Base-by-base conservation (phyloP, 2,329 filamentous ascomycete genomes). In the Whalleya microplaca region DNA sequence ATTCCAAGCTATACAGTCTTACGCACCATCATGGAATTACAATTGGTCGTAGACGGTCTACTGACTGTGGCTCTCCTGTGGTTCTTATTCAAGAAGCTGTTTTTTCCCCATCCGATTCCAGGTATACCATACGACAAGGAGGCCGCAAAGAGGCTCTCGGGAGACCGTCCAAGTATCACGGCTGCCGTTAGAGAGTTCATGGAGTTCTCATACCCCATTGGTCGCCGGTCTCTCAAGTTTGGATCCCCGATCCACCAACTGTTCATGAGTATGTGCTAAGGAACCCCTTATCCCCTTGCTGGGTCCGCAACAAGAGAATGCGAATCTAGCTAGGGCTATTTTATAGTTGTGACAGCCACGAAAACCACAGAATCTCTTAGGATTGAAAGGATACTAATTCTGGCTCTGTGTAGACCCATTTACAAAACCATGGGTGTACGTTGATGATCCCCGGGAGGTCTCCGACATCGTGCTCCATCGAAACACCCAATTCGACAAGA, bases 401-500 rank as follows among this genome's bases (percentile, higher is more conserved):
- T 14, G 32, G 14, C 32, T 37, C 3, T 37, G 14, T 37, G 14
- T 37, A 37, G 32, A 46, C 18, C 61, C 58, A 3, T 53, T 64
- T 18, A 27, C 49, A 16, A 52, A 55, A 27, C 63, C 63, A 20
- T 46, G 37, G 6, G 16, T 64, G 9, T 16, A 56, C 14, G 12
- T 65, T 1, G 61, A 62, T 9, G 59, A 65, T 41, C 59, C 57
- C 2, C 51, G 55, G 2, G 61, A 64, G 29, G 47, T 44, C 14
- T 45, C 54, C 8, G 61, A 65, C 18, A 51, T 64, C 2, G 1
- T 54, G 2, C 27, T 59, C 6, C 49, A 59, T 9, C 52, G 63
- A 14, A 47, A 47, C 16, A 58, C 53, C 32, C 56, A 65, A 12
- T 65, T 64, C 27, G 61, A 65, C 27, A 56, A 46, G 48, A 45